Evolutionary conservation across 345 rosid species (phyloP), one percentile per base, ranked within the genome.

Genomic region (Eucalyptus curtisii): DNA sequence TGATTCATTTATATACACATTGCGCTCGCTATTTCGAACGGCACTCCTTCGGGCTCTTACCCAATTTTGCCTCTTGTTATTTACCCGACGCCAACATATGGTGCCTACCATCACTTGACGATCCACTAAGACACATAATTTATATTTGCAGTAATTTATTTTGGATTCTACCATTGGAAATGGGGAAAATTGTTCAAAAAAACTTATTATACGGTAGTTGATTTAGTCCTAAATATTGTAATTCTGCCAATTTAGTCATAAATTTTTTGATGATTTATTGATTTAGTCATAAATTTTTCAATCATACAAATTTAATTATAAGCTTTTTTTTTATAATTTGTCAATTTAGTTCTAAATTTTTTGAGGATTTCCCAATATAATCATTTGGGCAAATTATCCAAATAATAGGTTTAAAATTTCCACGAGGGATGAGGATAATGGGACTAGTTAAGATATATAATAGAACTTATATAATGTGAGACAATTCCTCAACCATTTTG

Each of bases 201-300:
- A 22, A 8, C 61, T 22, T 4, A 55, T 1, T 52, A 22, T 20
- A 20, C 1, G 1, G 0, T 1, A 1, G 2, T 55, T 1, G 1
- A 55, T 55, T 55, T 20, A 55, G 5, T 55, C 27, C 4, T 55
- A 2, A 55, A 22, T 4, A 20, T 55, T 55, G 22, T 24, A 55
- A 24, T 22, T 55, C 0, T 55, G 5, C 6, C 0, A 55, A 22
- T 22, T 9, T 9, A 55, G 30, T 55, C 9, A 0, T 22, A 9
- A 55, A 8, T 0, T 55, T 55, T 22, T 9, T 55, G 0, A 22
- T 9, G 4, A 55, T 55, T 22, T 55, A 2, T 9, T 9, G 5
- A 55, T 22, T 22, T 55, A 55, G 25, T 55, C 12, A 20, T 24
- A 9, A 55, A 1, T 9, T 55, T 55, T 22, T 55, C 0, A 22